A percentile compares a stretch with the other conserved stretches of the same genome.
phyloP scores from a whole-genome alignment of 139 green algal genomes.

The Coelastrella sp. region DNA sequence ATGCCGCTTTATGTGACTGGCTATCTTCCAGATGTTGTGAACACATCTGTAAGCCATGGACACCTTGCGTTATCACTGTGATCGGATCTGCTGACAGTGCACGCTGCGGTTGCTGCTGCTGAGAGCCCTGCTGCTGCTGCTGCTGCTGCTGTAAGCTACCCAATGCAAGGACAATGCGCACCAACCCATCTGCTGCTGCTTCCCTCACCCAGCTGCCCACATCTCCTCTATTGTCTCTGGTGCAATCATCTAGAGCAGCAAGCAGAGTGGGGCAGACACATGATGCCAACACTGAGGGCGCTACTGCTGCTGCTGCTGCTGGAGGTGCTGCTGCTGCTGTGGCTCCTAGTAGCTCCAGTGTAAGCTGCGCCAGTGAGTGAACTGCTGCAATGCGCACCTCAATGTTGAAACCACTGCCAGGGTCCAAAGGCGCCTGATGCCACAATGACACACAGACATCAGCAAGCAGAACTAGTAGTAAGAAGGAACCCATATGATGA shows the following conservation, averaged over 20 bases:
- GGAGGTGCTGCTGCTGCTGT: constrained; percentile 34
- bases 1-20: not conserved
- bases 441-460: too few relatives aligned
- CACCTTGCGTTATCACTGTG: too few relatives aligned
- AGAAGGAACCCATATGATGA: too few relatives aligned
- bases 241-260: constrained; percentile 89
- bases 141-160: constrained; percentile 27
- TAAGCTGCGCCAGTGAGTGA: not conserved
- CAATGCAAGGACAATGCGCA: constrained; percentile 44
- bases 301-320: constrained; percentile 1
- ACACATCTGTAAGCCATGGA: too few relatives aligned
- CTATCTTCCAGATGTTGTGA: too few relatives aligned
- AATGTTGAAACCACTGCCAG: constrained; percentile 2
- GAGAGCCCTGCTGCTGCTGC: constrained; percentile 3
- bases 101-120: constrained; percentile 18
- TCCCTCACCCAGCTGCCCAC: constrained; percentile 95
- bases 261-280: constrained; percentile 64
- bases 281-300: constrained; percentile 41
- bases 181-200: constrained; percentile 80
- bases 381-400: constrained; percentile 45
- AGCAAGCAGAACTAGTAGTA: too few relatives aligned
- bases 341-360: not conserved
- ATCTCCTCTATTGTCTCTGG: constrained; percentile 94
- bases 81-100: constrained; percentile 2
- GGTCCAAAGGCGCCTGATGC: not conserved